Conservation (phyloP, 495 filamentous ascomycete species). For the Hypoxylon trugodes region DNA sequence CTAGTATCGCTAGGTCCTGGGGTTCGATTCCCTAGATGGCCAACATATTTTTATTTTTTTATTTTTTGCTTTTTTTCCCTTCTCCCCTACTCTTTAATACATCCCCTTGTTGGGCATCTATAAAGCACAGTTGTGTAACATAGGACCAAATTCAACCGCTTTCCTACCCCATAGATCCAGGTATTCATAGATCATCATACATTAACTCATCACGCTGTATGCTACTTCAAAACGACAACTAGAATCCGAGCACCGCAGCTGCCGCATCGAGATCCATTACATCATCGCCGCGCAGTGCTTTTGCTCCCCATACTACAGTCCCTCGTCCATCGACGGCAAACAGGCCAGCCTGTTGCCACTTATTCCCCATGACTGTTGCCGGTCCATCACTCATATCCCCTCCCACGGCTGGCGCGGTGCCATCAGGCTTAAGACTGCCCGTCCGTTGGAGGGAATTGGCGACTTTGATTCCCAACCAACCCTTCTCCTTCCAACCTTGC, state of each 20-base stretch:
- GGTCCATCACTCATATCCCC: slow-evolving; percentile 40
- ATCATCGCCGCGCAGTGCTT: slow-evolving; percentile 58
- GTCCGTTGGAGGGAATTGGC: slow-evolving; percentile 47
- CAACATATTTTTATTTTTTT: too few relatives aligned
- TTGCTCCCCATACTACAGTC: slow-evolving; percentile 59
- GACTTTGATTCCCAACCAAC: slow-evolving; percentile 53
- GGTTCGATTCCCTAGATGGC: too few relatives aligned
- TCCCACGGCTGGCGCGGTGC: background rate
- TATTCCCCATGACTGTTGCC: slow-evolving; percentile 64
- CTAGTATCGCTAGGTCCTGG: too few relatives aligned
- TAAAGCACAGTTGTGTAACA: too few relatives aligned
- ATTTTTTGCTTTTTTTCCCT: too few relatives aligned
- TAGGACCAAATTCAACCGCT: too few relatives aligned
- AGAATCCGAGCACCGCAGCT: slow-evolving; percentile 48
- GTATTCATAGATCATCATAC: slow-evolving; percentile 10
- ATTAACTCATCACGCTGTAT: slow-evolving; percentile 9
- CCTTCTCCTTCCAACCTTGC: slow-evolving; percentile 54
- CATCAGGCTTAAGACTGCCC: slow-evolving; percentile 27
- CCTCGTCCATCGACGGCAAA: slow-evolving; percentile 65
- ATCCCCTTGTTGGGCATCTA: too few relatives aligned
- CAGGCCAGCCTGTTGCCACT: slow-evolving; percentile 66
- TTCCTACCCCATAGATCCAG: too few relatives aligned
- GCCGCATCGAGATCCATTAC: slow-evolving; percentile 62
- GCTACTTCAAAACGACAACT: background rate
- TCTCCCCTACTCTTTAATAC: too few relatives aligned